These are phyloP conservation scores for Meyerozyma sp. DNA, from an alignment of 1,139 yeast species.

Conservation along the genomic window DNA sequence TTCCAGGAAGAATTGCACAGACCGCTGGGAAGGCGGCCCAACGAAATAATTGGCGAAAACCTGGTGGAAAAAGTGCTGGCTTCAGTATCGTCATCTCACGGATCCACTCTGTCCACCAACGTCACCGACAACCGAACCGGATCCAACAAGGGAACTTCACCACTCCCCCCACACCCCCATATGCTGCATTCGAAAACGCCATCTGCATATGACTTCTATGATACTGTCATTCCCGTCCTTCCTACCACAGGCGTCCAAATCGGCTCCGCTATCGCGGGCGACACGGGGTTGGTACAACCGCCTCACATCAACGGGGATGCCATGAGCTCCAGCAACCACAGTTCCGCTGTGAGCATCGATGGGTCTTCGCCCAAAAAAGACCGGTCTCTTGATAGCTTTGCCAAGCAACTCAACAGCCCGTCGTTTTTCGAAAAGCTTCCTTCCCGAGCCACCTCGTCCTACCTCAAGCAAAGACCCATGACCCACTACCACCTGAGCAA, in stretches of 20 bases:
- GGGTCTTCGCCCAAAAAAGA: slow-evolving; percentile 3
- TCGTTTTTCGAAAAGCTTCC: slow-evolving; percentile 37
- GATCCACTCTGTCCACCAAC: slow-evolving; percentile 2
- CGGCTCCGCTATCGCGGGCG: slow-evolving; percentile 1
- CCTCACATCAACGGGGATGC: background rate
- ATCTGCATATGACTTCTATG: slow-evolving; percentile 40
- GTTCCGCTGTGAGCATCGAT: background rate
- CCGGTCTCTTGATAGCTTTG: slow-evolving; percentile 32
- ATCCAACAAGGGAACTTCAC: slow-evolving; percentile 3
- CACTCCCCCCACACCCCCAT: slow-evolving; percentile 7
- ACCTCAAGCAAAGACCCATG: slow-evolving; percentile 10
- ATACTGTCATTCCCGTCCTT: slow-evolving; percentile 37
- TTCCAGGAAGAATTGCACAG: slow-evolving; percentile 36
- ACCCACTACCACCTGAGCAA: slow-evolving; percentile 8
- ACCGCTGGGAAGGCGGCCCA: slow-evolving; percentile 9
- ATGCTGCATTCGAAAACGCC: slow-evolving; percentile 13
- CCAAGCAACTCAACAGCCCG: slow-evolving; percentile 36
- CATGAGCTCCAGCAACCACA: background rate
- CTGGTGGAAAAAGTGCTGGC: background rate
- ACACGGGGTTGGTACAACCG: slow-evolving; percentile 1
- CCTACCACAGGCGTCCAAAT: slow-evolving; percentile 8
- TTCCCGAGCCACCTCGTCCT: slow-evolving; percentile 21
- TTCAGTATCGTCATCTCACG: background rate
- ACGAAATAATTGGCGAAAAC: background rate
- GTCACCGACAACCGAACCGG: background rate